Base-by-base conservation (phyloP, 345 rosid genomes). In the Aethionema arabicum region DNA sequence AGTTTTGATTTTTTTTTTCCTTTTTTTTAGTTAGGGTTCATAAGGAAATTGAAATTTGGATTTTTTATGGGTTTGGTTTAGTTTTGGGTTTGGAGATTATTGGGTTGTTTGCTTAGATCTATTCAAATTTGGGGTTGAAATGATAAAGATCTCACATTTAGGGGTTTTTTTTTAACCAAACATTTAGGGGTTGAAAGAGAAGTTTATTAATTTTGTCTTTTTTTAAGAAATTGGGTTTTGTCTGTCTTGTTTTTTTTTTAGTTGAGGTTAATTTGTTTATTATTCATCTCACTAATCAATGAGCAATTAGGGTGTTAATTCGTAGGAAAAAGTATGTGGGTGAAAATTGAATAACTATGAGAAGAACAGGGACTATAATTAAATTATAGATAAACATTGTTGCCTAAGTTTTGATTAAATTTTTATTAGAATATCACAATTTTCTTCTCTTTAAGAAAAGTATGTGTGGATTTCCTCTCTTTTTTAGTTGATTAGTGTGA, bases 41-140 rank as follows among this genome's bases (percentile, higher is more conserved):
- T 2, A 11, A 2, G 4, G 33, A 16, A 35, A 4, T 38, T 11
- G 11, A 32, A 29, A 21, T 21, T 21, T 21, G 27, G 0, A 13
- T 4, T 3, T 0, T 0, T 30, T 3, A 32, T 64, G 35, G 52
- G 40, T 5, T 52, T 5, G 16, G 41, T 5, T 40, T 40, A 2
- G 30, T 30, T 51, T 49, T 49, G 32, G 38, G 38, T 5, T 35
- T 2, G 38, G 38, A 37, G 29, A 21, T 38, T 52, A 9, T 42
- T 52, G 9, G 13, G 4, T 55, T 35, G 7, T 35, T 65, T 65
- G 8, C 27, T 47, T 15, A 32, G 31, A 49, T 52, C 68, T 41
- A n/a, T 44, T 27, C 37, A 35, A 36, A 21, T 27, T 46, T 39
- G 54, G 37, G 4, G 36, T 44, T 21, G 4, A 14, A 9, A 10